phyloP scores from a whole-genome alignment of 2,329 filamentous ascomycete genomes.

The Alternaria burnsii region DNA sequence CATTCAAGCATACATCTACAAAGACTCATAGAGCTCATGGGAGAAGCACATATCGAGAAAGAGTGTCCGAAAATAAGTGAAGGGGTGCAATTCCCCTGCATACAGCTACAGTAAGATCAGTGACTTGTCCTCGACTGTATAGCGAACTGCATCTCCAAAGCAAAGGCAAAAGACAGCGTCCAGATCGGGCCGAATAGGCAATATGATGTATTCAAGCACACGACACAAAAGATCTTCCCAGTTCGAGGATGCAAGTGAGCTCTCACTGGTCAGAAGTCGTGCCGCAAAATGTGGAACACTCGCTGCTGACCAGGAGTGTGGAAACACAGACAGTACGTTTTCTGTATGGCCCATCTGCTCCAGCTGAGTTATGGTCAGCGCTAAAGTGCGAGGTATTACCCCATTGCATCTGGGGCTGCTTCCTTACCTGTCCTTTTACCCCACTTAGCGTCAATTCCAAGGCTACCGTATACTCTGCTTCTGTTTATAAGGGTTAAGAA shows the following conservation, averaged over 20 bases:
- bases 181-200: conserved; percentile 3
- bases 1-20: not conserved
- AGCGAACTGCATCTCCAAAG: not conserved
- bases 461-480: not conserved
- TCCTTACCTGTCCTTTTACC: conserved; percentile 12
- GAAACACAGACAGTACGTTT: not conserved
- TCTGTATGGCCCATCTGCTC: not conserved
- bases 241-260: not conserved
- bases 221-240: not conserved
- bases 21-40: not conserved
- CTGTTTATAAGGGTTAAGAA: not conserved
- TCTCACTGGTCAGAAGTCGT: conserved; percentile 23
- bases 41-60: too few relatives aligned
- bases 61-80: not conserved
- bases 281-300: conserved; percentile 5
- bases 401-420: conserved; percentile 10
- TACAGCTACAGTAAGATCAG: not conserved
- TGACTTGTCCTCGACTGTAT: not conserved
- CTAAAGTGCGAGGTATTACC: conserved; percentile 38
- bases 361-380: conserved; percentile 7
- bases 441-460: conserved; percentile 24
- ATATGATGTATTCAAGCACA: conserved; percentile 7
- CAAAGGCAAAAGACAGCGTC: not conserved
- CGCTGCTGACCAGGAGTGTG: not conserved
- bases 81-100: not conserved